Conservation (phyloP, 495 filamentous ascomycete genomes). For the Pseudomonodictys pantanalensis region DNA sequence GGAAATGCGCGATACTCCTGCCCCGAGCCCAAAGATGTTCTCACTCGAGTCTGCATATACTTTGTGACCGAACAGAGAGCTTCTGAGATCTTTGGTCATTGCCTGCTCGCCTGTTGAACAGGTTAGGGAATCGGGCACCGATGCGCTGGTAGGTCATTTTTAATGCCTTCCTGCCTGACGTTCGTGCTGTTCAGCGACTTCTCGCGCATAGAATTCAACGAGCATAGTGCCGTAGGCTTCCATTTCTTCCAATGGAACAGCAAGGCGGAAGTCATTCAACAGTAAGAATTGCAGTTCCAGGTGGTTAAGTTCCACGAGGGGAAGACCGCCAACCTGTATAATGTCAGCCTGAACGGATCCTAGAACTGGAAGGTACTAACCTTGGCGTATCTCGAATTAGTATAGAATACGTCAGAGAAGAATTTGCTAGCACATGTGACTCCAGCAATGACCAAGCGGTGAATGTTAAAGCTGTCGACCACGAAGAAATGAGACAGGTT, state of each 20-base stretch:
- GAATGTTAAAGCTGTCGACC: constrained; percentile 98
- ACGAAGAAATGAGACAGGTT: constrained; percentile 82
- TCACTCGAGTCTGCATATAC: no score
- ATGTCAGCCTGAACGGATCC: background rate
- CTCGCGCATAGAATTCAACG: constrained; percentile 94
- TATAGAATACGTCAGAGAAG: constrained; percentile 99
- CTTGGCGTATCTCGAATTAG: constrained; percentile 98
- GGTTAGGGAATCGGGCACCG: no score
- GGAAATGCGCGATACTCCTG: no score
- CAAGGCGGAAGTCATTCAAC: constrained; percentile 94
- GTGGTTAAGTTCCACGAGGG: constrained; percentile 95
- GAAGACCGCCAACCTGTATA: constrained; percentile 84
- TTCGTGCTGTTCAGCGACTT: constrained; percentile 70
- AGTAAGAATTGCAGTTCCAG: constrained; percentile 95
- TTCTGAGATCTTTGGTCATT: no score
- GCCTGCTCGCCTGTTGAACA: no score
- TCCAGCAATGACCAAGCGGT: constrained; percentile 92
- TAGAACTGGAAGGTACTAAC: constrained; percentile 54
- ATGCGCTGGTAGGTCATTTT: no score
- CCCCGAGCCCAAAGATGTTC: no score
- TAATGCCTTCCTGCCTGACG: constrained; percentile 1
- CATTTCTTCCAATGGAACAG: constrained; percentile 89
- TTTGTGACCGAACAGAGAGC: no score
- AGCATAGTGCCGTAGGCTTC: constrained; percentile 99
- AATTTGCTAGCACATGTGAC: constrained; percentile 99